Conservation (phyloP, 208 protist species). For the Ichthyophonus hoferi region DNA sequence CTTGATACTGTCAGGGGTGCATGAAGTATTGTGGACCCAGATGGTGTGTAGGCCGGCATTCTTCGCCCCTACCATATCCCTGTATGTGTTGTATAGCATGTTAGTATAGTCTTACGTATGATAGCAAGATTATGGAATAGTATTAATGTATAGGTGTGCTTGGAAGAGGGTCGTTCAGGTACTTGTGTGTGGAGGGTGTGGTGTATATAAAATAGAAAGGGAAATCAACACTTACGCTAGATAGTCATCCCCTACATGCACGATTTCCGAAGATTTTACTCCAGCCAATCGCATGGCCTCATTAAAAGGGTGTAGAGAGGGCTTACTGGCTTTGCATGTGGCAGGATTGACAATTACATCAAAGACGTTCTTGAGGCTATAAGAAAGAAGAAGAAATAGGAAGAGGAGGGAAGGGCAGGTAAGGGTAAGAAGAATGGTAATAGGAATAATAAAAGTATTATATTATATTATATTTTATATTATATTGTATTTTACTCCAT, state of each 20-base stretch:
- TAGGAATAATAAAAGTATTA: background rate
- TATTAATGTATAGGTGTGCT: background rate
- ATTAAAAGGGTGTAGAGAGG: background rate
- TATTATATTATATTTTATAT: background rate
- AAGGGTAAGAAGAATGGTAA: background rate
- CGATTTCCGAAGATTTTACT: background rate
- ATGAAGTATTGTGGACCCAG: background rate
- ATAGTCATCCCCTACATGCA: background rate
- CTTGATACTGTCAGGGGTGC: background rate
- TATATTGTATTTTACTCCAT: too few species aligned
- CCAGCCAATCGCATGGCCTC: background rate
- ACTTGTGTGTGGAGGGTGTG: background rate
- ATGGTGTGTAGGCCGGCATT: background rate
- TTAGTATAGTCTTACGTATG: background rate
- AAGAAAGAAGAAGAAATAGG: background rate
- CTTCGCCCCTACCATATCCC: background rate
- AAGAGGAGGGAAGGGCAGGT: background rate
- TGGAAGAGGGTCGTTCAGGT: background rate
- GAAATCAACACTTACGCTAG: background rate
- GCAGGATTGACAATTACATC: background rate
- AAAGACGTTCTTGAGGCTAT: background rate
- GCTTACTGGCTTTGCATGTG: background rate
- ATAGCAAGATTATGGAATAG: background rate
- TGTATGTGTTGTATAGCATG: background rate
- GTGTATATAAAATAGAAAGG: background rate